Evolutionary conservation across 768 basidiomycete species (phyloP), one percentile per base, ranked within the genome.

Genomic region (Kwoniella botswanensis): DNA sequence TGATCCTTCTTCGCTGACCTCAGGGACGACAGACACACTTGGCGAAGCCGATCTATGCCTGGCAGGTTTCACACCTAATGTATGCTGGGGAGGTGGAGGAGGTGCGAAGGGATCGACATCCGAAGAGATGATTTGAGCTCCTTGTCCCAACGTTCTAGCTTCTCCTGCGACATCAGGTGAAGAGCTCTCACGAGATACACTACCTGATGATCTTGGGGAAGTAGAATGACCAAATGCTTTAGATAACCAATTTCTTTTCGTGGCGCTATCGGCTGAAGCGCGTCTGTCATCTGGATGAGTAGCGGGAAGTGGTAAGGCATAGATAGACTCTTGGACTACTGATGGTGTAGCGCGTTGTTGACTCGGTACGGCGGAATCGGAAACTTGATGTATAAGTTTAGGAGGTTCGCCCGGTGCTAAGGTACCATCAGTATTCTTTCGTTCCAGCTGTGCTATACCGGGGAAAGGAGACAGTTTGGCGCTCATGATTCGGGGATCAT

Each of bases 391-490:
- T 10, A 80, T 41, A 13, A 77, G 67, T 70, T 70, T 71, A 17
- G 74, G 82, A 41, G 59, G 53, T 18, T 68, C 73, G 3, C n/a
- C 43, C 9, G 52, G 18, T 26, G 56, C 26, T 2, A 26, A 12
- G 13, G 7, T 35, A 0, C 35, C 68, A 59, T 44, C 43, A 10
- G 71, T 69, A 44, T 70, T 72, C 43, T 69, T 71, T 24, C 69
- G 71, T 66, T 81, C 92, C 46, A 94, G 86, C 75, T 88, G 88
- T 77, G 90, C 88, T 82, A 94, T 90, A 46, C 93, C 93, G 26
- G 93, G 93, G 87, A 96, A 94, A 1, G 94, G 93, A 83, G 91
- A 92, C 44, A 97, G 86, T 81, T 98, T 98, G 35, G 88, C 85
- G 74, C 89, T 88, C 72, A 89, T 83, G 91, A 95, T 84, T 87